Conservation (phyloP, 2,329 filamentous ascomycete genomes). For the Ophiocordyceps unilateralis region DNA sequence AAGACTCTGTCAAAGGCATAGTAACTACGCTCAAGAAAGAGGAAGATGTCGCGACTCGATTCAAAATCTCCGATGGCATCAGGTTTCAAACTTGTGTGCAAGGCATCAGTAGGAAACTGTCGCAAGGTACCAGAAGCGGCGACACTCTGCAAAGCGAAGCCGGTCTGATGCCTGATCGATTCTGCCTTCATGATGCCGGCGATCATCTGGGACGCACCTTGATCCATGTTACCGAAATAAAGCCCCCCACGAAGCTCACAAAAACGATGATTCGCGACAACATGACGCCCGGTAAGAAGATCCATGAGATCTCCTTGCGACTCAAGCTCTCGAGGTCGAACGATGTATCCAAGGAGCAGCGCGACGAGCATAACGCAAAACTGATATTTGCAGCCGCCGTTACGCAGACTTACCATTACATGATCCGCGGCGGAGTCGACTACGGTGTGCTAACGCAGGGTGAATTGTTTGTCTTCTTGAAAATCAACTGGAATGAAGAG, state of each 20-base stretch:
- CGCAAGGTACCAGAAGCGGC: background rate
- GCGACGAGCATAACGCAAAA: background rate
- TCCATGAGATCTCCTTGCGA: background rate
- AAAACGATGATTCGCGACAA: no score
- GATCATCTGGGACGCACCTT: no score
- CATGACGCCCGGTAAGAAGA: no score
- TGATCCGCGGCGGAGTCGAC: conserved; percentile 26
- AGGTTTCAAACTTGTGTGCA: background rate
- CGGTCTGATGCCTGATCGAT: no score
- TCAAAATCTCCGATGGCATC: background rate
- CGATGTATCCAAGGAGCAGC: background rate
- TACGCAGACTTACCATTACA: conserved; percentile 31
- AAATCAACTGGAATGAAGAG: conserved; percentile 13
- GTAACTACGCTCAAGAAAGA: background rate
- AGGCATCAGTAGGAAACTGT: background rate
- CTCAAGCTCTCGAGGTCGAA: no score
- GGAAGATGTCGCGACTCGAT: background rate
- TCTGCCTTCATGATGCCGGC: no score
- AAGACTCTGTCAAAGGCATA: background rate
- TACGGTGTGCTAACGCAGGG: conserved; percentile 25
- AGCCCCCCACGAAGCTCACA: no score
- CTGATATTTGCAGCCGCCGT: conserved; percentile 17
- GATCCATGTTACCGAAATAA: no score
- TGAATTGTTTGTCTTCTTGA: conserved; percentile 25
- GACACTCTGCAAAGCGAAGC: no score